Conservation (phyloP, 352 stramenopile genomes). For the Plasmopara viticola region DNA sequence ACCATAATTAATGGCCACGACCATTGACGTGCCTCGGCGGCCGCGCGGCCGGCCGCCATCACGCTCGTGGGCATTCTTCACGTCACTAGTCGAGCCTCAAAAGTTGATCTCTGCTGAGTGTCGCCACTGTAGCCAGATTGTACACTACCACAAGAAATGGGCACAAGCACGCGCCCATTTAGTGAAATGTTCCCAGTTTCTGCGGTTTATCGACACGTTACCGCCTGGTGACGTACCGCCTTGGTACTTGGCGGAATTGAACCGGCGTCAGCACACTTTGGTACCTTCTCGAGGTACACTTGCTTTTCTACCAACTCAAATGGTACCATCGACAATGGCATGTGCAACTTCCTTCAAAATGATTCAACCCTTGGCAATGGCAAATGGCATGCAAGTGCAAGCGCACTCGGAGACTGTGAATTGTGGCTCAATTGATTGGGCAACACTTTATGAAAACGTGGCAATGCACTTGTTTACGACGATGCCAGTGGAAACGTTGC, state of each 20-base stretch:
- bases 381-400: conserved; percentile 1
- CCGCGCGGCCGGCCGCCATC: conserved; percentile 37
- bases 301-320: conserved; percentile 1
- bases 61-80: conserved; percentile 54
- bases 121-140: conserved; percentile 38
- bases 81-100: conserved; percentile 36
- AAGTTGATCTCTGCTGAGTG: conserved; percentile 35
- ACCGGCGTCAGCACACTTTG: conserved; percentile 22
- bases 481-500: conserved; percentile 13
- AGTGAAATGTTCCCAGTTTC: conserved; percentile 46
- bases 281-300: not conserved
- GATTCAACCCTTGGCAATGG: conserved; percentile 14
- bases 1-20: no score
- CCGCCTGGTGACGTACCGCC: conserved; percentile 28
- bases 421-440: conserved; percentile 5
- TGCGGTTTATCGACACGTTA: conserved; percentile 30
- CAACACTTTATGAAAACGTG: conserved; percentile 20
- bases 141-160: conserved; percentile 60
- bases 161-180: conserved; percentile 50
- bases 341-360: conserved; percentile 6
- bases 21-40: conserved; percentile 8
- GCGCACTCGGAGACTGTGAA: conserved; percentile 1
- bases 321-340: conserved; percentile 3
- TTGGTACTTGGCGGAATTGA: conserved; percentile 44
- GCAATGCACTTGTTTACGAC: conserved; percentile 35